Evolutionary conservation across 2,329 filamentous ascomycete species (phyloP), one percentile per base, ranked within the genome.

Genomic region (Fusarium begoniae): DNA sequence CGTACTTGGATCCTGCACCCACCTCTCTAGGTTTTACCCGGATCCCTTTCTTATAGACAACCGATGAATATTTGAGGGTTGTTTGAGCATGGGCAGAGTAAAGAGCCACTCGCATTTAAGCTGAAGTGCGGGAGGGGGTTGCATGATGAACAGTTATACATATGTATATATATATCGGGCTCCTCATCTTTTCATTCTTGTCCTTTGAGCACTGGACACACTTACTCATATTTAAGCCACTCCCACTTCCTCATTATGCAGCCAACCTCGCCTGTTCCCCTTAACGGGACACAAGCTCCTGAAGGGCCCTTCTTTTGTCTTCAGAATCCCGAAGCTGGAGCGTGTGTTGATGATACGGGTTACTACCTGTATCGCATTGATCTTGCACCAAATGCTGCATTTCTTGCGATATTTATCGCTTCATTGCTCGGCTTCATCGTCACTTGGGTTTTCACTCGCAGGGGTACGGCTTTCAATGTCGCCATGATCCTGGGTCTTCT

Each of bases 401-500:
- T 89, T 75, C 72, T 87, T 3, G 84, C 80, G 48, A 73, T 91
- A 60, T 91, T 90, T 78, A 75, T 70, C 51, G 53, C 86, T 44
- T 86, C 85, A 9, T 74, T 85, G 11, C 20, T 89, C 48, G 77
- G 81, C 37, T 84, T 83, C 74, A 72, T 87, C 32, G 69, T 79
- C 44, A 82, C 81, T 47, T 85, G 84, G 69, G 83, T 80, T 38
- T 60, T 85, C 55, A 85, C 82, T 15, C 85, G 86, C 60, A 83
- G 82, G 57, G 88, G 85, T 17, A 85, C 84, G 64, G 83, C 82
- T 55, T 91, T 90, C 80, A 83, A 83, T 60, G 72, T 87, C n/a
- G 85, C 87, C 50, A 87, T 92, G 82, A 63, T 83, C 3, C 80
- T 87, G 1, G 91, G 91, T 12, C 83, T 88, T 24, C 55, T 86